Conservation (phyloP, 148 eudicot genomes). For the Chenopodium album region DNA sequence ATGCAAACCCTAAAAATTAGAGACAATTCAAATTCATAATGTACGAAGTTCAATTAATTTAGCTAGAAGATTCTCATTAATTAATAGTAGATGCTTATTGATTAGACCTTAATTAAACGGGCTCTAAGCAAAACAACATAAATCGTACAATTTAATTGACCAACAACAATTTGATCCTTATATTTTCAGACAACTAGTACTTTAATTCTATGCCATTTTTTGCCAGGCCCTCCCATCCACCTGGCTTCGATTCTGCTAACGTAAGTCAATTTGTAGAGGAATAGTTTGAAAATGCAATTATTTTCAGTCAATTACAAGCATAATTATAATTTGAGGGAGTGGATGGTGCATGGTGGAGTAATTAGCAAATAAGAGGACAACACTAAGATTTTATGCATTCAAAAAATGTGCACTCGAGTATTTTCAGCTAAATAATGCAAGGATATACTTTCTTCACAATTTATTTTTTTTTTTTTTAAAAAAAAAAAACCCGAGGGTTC, state of each 20-base stretch:
- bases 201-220: neutral
- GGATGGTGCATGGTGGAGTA: no score
- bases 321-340: no score
- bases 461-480: no score
- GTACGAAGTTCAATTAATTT: neutral
- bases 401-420: no score
- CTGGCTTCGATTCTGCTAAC: neutral
- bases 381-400: no score
- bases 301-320: neutral
- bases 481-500: no score
- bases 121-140: neutral
- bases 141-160: conserved; percentile 12
- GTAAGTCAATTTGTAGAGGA: neutral
- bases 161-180: conserved; percentile 17
- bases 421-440: no score
- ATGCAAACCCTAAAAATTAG: neutral
- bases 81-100: neutral
- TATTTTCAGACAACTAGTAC: conserved; percentile 11
- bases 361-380: no score
- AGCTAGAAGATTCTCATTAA: neutral
- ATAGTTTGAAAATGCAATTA: no score
- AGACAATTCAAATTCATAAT: neutral
- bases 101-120: neutral
- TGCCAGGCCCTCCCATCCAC: conserved; percentile 14
- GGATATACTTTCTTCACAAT: no score